A percentile compares a stretch with the other conserved stretches of the same genome.
Conservation (phyloP, 2,329 filamentous ascomycete species). For the Xylariaceae sp. region DNA sequence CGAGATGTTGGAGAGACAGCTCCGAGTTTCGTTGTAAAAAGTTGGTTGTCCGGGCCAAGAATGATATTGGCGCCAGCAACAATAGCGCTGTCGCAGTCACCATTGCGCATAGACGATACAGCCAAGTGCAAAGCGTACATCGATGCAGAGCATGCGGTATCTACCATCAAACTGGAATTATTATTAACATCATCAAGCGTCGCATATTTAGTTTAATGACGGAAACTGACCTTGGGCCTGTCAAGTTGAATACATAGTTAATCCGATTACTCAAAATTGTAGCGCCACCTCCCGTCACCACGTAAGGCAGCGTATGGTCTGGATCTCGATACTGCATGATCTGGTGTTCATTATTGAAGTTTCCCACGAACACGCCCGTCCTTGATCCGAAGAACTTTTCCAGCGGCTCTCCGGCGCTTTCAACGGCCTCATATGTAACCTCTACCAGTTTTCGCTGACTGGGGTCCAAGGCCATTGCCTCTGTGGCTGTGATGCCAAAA, state of each 20-base stretch:
- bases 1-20: conserved; percentile 13
- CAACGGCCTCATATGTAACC: conserved; percentile 41
- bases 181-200: neutral
- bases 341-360: conserved; percentile 34
- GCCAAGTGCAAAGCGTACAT: conserved; percentile 40
- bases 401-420: conserved; percentile 28
- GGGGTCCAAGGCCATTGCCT: conserved; percentile 40
- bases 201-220: neutral
- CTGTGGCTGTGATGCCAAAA: conserved; percentile 37
- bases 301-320: conserved; percentile 23
- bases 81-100: conserved; percentile 33
- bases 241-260: conserved; percentile 39
- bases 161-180: conserved; percentile 40
- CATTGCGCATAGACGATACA: conserved; percentile 15
- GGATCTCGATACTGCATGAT: conserved; percentile 24
- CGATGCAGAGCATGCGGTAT: conserved; percentile 45
- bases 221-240: conserved; percentile 41
- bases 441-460: conserved; percentile 42
- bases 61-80: conserved; percentile 38
- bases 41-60: conserved; percentile 26
- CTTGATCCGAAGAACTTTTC: conserved; percentile 22
- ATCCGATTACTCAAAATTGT: conserved; percentile 32
- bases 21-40: conserved; percentile 28
- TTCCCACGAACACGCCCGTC: conserved; percentile 40
- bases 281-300: conserved; percentile 9